Percentiles rank a stretch among this genome's conserved stretches.
These are phyloP conservation scores for Apiospora malaysiana DNA, from an alignment of 2,329 filamentous ascomycete genomes.

Conservation along the genomic window DNA sequence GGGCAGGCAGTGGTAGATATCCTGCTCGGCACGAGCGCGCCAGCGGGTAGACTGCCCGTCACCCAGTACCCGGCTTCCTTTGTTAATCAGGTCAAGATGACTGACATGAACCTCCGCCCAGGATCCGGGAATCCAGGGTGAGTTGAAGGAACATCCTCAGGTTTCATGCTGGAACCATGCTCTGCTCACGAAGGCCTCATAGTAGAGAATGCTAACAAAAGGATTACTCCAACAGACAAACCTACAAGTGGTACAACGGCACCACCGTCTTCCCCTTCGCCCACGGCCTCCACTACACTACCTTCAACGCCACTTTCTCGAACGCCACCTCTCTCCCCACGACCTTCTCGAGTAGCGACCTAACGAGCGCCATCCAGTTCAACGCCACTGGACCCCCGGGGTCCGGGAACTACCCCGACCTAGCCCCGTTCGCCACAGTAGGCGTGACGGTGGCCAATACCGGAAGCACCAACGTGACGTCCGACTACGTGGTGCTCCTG, in stretches of 20 bases:
- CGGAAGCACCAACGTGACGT: constrained; percentile 45
- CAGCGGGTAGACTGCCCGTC: constrained; percentile 52
- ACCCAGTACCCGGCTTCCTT: constrained; percentile 56
- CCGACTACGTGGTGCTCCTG: constrained; percentile 52
- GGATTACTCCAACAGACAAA: constrained; percentile 39
- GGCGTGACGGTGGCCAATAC: constrained; percentile 48
- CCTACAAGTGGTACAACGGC: constrained; percentile 55
- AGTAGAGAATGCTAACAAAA: neutral
- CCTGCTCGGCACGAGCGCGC: constrained; percentile 50
- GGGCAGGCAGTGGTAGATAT: constrained; percentile 56
- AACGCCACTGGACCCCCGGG: constrained; percentile 35
- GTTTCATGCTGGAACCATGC: too few species aligned
- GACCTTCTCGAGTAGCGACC: constrained; percentile 41
- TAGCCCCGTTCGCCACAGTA: constrained; percentile 46
- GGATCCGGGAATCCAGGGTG: constrained; percentile 45
- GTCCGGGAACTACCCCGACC: constrained; percentile 35
- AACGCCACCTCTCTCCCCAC: constrained; percentile 18
- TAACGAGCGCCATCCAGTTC: constrained; percentile 40
- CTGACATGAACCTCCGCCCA: constrained; percentile 55
- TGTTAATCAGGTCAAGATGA: constrained; percentile 51
- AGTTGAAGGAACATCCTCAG: constrained; percentile 18
- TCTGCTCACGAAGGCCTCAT: neutral
- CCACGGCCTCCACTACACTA: constrained; percentile 55
- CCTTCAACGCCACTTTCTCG: constrained; percentile 41
- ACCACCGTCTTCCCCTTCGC: constrained; percentile 50